Evolutionary conservation across 2,329 filamentous ascomycete species (phyloP).

Genomic region (Orbilia brochopaga): DNA sequence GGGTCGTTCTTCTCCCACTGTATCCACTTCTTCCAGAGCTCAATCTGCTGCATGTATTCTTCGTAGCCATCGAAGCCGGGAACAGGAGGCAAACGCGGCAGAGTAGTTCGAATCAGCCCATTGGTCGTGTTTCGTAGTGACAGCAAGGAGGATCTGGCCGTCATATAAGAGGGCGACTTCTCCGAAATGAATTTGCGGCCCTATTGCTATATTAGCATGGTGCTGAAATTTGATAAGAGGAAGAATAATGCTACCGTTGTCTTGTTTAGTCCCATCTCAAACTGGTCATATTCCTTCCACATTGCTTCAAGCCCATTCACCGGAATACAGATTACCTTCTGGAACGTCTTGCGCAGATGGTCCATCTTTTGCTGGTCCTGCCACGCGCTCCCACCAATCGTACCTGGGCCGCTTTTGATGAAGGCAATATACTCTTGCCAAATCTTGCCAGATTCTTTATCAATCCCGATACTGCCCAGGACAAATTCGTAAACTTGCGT

Average conservation of each 20-base stretch:
- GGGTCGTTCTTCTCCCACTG: conserved; percentile 94
- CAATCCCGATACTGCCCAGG: conserved; percentile 84
- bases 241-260: conserved; percentile 69
- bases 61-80: conserved; percentile 84
- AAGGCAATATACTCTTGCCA: conserved; percentile 97
- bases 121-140: conserved; percentile 87
- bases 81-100: conserved; percentile 81
- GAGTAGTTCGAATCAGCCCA: conserved; percentile 74
- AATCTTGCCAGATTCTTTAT: conserved; percentile 84
- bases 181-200: conserved; percentile 95
- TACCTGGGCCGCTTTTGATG: conserved; percentile 83
- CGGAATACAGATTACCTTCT: conserved; percentile 84
- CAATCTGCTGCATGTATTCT: conserved; percentile 82
- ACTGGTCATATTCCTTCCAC: conserved; percentile 98
- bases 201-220: conserved; percentile 59
- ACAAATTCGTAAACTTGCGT: conserved; percentile 91
- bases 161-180: conserved; percentile 92
- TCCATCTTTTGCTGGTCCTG: conserved; percentile 99
- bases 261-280: conserved; percentile 93
- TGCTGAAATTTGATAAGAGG: not conserved
- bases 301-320: conserved; percentile 80
- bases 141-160: conserved; percentile 86
- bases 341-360: conserved; percentile 85
- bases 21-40: conserved; percentile 92
- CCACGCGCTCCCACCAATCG: conserved; percentile 84